phyloP scores from a whole-genome alignment of 2,329 filamentous ascomycete genomes.

The Epichloe uncinata region DNA sequence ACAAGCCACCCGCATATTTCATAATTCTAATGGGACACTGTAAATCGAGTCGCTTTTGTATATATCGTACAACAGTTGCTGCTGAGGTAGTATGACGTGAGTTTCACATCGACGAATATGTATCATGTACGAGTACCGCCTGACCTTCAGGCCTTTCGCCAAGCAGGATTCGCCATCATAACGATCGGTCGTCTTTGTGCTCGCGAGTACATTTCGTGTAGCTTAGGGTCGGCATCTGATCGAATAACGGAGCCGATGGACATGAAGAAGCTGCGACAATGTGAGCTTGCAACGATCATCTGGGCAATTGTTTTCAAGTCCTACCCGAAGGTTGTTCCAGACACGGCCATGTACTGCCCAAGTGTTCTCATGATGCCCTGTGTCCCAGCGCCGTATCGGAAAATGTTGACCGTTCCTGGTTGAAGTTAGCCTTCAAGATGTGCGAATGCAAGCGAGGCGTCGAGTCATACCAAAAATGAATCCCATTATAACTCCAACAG shows the following conservation, averaged over 20 bases:
- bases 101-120: conserved; percentile 2
- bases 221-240: conserved; percentile 69
- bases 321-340: conserved; percentile 91
- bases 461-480: conserved; percentile 75
- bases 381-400: conserved; percentile 83
- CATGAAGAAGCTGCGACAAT: conserved; percentile 71
- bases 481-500: conserved; percentile 89
- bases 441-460: background rate
- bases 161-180: conserved; percentile 24
- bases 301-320: background rate
- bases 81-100: background rate
- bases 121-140: background rate
- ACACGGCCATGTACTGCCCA: conserved; percentile 93
- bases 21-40: background rate
- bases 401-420: conserved; percentile 80
- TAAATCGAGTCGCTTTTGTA: background rate
- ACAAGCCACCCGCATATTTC: background rate
- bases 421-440: background rate
- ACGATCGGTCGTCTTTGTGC: conserved; percentile 65
- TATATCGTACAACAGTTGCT: conserved; percentile 2
- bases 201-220: conserved; percentile 61
- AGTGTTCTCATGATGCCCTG: conserved; percentile 90
- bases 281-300: conserved; percentile 10
- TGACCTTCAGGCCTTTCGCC: conserved; percentile 14
- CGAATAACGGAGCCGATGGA: conserved; percentile 94